Conservation (phyloP, 345 rosid species). For the Euphorbia lathyris region DNA sequence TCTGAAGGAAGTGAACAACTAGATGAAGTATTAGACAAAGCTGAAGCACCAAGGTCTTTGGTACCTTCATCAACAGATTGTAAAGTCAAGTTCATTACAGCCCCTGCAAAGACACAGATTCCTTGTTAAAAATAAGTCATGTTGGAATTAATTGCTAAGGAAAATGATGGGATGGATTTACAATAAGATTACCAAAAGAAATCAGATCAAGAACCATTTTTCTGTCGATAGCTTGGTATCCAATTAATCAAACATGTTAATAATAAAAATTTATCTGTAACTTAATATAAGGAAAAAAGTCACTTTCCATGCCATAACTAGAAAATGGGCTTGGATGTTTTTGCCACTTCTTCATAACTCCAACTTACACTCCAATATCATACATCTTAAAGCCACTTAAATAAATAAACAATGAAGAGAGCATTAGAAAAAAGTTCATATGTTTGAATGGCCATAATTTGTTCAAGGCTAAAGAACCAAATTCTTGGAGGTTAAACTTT, state of each 20-base stretch:
- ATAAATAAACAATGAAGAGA: background rate
- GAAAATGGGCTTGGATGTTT: background rate
- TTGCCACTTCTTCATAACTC: background rate
- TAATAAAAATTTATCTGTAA: background rate
- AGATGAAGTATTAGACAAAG: constrained; percentile 20
- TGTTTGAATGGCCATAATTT: background rate
- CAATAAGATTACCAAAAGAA: background rate
- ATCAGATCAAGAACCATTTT: background rate
- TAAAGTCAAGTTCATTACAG: constrained; percentile 9
- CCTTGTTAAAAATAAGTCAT: constrained; percentile 11
- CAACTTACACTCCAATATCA: background rate
- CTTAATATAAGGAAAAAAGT: background rate
- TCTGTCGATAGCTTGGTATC: background rate
- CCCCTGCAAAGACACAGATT: constrained; percentile 16
- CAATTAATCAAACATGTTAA: background rate
- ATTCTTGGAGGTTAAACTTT: background rate
- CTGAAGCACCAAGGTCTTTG: constrained; percentile 13
- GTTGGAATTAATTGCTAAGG: background rate
- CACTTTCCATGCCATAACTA: background rate
- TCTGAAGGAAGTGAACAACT: constrained; percentile 8
- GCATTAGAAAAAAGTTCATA: background rate
- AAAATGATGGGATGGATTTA: background rate
- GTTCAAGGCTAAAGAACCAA: background rate
- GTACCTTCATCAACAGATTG: constrained; percentile 10
- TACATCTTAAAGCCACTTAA: background rate